Evolutionary conservation across 139 green algal species (phyloP), one percentile per base, ranked within the genome.

Genomic region (Tetraselmis striata): DNA sequence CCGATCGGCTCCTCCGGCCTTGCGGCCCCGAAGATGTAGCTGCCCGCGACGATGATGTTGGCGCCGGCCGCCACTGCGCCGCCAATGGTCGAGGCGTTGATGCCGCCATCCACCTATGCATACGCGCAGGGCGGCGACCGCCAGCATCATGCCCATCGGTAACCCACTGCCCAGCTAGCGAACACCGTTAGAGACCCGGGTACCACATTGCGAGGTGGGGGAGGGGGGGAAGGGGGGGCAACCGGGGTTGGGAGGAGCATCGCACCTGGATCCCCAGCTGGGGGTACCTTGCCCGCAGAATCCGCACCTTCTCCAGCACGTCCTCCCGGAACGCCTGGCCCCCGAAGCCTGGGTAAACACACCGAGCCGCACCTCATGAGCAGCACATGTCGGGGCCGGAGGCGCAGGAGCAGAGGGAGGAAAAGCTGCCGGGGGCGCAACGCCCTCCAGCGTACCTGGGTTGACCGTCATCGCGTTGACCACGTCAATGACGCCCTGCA

Each of bases 41-140:
- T 95, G 31, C 95, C 95, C 22, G 95, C 93, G 59, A 98, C 95
- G n/a, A 97, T 83, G 26, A 93, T 90, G 59, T 98, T 97, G 0
- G 95, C 95, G 0, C 95, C 95, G 11, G 94, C 95, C 29, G 32
- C 81, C 18, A 91, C 94, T 1, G 93, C 94, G n/a, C 75, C 23
- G 0, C 58, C 59, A 0, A 93, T 90, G 1, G 95, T 98, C 0
- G 79, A 75, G 2, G 87, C 59, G 1, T 90, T 94, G 30, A 98
- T 84, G 5, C 94, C 94, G 11, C 94, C 95, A 76, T 98, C 95
- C 31, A 98, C 93, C 89, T 95, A n/a, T n/a, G n/a, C n/a, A n/a
- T n/a, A n/a, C n/a, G n/a, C n/a, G n/a, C n/a, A n/a, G n/a, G n/a
- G n/a, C n/a, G n/a, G n/a, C n/a, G n/a, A n/a, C n/a, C n/a, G n/a